Percentiles rank a stretch among this genome's conserved stretches.
Evolutionary conservation across 2,329 filamentous ascomycete species (phyloP).

Genomic region (Thermothelomyces thermophilus): DNA sequence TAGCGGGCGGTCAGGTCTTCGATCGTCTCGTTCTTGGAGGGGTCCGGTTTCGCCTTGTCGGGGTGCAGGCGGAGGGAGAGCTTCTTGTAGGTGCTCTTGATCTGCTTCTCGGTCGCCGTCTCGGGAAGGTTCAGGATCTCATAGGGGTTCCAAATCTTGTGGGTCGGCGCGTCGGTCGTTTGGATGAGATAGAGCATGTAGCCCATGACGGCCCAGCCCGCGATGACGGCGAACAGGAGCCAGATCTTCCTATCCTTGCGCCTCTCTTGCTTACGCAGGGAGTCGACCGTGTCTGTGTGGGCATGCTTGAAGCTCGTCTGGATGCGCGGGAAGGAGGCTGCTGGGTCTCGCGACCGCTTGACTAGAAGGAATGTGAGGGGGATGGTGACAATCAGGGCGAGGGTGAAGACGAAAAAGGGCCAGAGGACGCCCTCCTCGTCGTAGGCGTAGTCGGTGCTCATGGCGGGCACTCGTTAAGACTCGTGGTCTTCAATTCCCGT

Average conservation of each 20-base stretch:
- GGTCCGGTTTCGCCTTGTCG: slow-evolving; percentile 82
- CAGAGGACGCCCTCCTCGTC: slow-evolving; percentile 98
- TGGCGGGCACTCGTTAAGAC: slow-evolving; percentile 41
- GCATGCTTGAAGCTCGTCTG: slow-evolving; percentile 72
- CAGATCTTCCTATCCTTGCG: slow-evolving; percentile 85
- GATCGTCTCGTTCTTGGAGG: slow-evolving; percentile 79
- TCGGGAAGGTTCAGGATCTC: slow-evolving; percentile 84
- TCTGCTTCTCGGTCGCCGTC: slow-evolving; percentile 80
- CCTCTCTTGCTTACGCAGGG: slow-evolving; percentile 78
- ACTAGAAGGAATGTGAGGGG: slow-evolving; percentile 86
- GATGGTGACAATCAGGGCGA: slow-evolving; percentile 79
- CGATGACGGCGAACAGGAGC: slow-evolving; percentile 66
- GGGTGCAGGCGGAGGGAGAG: slow-evolving; percentile 84
- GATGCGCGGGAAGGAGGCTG: slow-evolving; percentile 76
- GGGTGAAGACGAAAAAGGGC: slow-evolving; percentile 94
- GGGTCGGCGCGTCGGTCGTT: slow-evolving; percentile 62
- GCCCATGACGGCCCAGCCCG: slow-evolving; percentile 77
- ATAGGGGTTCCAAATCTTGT: slow-evolving; percentile 94
- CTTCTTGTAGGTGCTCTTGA: slow-evolving; percentile 84
- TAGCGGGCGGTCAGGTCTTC: slow-evolving; percentile 82
- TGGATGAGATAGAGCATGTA: slow-evolving; percentile 90
- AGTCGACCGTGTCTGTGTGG: slow-evolving; percentile 76
- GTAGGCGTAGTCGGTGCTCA: slow-evolving; percentile 96
- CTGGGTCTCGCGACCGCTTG: slow-evolving; percentile 67
- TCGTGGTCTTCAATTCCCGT: background rate